Evolutionary conservation across 176 grass and related monocot genomes (phyloP).

Genomic region (Lolium perenne): DNA sequence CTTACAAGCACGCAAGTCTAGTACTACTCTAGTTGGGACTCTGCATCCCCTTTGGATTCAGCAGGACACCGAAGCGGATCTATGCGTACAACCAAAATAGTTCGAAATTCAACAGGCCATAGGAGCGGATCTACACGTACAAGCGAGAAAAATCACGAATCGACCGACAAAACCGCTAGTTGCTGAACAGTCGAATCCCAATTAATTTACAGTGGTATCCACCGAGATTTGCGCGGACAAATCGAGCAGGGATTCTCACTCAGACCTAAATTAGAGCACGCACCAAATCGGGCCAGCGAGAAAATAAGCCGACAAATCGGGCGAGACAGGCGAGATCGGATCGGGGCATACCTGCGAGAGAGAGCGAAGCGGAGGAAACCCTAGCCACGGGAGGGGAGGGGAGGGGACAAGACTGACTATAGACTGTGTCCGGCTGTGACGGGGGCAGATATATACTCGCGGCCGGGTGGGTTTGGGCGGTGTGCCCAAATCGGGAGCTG

Average conservation of each 20-base stretch:
- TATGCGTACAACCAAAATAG: not conserved
- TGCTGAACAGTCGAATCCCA: not conserved
- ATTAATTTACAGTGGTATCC: not conserved
- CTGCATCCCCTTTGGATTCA: not conserved
- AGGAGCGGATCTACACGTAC: not conserved
- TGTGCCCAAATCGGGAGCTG: not conserved
- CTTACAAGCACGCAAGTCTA: not conserved
- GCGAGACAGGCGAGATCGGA: not conserved
- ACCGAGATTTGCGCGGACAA: not conserved
- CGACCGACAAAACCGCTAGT: not conserved
- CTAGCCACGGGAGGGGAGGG: conserved; percentile 18
- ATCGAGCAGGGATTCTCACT: not conserved
- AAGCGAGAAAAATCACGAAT: not conserved
- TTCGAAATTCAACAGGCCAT: not conserved
- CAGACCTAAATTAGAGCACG: not conserved
- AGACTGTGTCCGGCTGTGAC: not conserved
- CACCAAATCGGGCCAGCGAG: not conserved
- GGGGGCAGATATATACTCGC: not conserved
- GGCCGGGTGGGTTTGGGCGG: not conserved
- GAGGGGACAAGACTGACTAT: not conserved
- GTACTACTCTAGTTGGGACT: not conserved
- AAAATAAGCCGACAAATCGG: not conserved
- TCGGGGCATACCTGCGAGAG: conserved; percentile 20
- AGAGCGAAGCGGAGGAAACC: conserved; percentile 31
- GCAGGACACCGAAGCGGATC: not conserved